phyloP scores from a whole-genome alignment of 176 grass and related monocot species.

The Bothriochloa decipiens region DNA sequence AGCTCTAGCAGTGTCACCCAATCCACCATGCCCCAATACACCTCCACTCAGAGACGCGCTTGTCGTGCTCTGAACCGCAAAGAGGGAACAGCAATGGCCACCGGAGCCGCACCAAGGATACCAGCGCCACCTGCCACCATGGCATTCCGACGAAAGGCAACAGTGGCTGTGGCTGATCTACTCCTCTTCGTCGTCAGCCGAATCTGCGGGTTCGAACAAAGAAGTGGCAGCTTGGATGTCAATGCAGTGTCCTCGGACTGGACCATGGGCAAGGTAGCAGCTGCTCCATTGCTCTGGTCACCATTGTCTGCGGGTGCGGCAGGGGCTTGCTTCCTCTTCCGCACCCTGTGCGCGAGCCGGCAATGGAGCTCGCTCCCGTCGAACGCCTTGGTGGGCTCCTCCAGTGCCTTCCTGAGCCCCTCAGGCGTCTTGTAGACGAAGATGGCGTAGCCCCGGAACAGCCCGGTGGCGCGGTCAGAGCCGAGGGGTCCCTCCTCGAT shows the following conservation, averaged over 20 bases:
- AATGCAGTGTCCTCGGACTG: conserved; percentile 31
- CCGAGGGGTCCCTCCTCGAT: conserved; percentile 55
- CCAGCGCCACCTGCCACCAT: conserved; percentile 15
- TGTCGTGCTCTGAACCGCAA: neutral
- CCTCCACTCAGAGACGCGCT: neutral
- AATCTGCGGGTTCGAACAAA: neutral
- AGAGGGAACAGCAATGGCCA: neutral
- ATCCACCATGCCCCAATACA: conserved; percentile 27
- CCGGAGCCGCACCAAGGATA: neutral
- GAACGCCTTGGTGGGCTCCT: conserved; percentile 60
- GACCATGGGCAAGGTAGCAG: neutral
- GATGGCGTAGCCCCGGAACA: conserved; percentile 52
- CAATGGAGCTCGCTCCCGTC: conserved; percentile 60
- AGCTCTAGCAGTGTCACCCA: neutral
- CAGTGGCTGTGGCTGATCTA: neutral
- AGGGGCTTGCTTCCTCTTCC: conserved; percentile 29
- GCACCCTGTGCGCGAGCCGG: conserved; percentile 41
- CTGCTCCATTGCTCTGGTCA: neutral
- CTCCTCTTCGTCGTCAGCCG: neutral
- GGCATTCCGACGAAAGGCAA: conserved; percentile 11
- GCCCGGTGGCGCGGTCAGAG: conserved; percentile 37
- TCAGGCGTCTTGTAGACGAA: conserved; percentile 56
- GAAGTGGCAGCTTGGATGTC: neutral
- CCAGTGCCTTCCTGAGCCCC: conserved; percentile 50
- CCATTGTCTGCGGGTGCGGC: neutral